Evolutionary conservation across 257 asterid genomes (phyloP).

Genomic region (Ajuga chamaepitys): DNA sequence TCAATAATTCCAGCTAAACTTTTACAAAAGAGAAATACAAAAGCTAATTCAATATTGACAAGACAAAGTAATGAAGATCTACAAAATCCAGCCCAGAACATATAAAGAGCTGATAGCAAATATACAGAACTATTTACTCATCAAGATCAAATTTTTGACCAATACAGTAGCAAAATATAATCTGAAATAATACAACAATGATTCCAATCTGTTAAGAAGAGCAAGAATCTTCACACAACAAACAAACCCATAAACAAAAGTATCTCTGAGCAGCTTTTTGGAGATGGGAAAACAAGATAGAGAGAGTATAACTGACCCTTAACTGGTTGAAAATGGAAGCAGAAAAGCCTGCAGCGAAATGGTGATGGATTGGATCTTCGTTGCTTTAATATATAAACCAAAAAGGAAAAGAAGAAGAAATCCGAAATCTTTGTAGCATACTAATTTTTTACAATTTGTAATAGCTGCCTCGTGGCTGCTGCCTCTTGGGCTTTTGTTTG

Average conservation of each 20-base stretch:
- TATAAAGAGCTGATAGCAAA: not conserved
- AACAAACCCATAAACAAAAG: not conserved
- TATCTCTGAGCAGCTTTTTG: constrained; percentile 3
- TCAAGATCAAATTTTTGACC: constrained; percentile 6
- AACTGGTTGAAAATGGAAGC: constrained; percentile 15
- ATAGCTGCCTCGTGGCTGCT: constrained; percentile 13
- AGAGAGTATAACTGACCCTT: constrained; percentile 27
- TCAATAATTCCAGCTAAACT: not conserved
- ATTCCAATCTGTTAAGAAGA: not conserved
- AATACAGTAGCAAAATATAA: not conserved
- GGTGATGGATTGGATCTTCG: constrained; percentile 19
- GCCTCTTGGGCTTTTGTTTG: constrained; percentile 20
- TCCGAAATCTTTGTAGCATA: constrained; percentile 15
- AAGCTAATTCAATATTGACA: not conserved
- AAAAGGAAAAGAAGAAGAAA: not conserved
- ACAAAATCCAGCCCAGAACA: not conserved
- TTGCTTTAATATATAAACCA: constrained; percentile 7
- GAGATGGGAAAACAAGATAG: not conserved
- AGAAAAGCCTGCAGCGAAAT: constrained; percentile 14
- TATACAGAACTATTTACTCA: not conserved
- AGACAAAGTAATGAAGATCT: constrained; percentile 16
- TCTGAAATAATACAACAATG: not conserved
- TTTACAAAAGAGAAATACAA: not conserved
- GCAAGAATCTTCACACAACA: not conserved
- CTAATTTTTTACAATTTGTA: not conserved